Base-by-base conservation (phyloP, 805 yeast species). In the Pichia cephalocereana region DNA sequence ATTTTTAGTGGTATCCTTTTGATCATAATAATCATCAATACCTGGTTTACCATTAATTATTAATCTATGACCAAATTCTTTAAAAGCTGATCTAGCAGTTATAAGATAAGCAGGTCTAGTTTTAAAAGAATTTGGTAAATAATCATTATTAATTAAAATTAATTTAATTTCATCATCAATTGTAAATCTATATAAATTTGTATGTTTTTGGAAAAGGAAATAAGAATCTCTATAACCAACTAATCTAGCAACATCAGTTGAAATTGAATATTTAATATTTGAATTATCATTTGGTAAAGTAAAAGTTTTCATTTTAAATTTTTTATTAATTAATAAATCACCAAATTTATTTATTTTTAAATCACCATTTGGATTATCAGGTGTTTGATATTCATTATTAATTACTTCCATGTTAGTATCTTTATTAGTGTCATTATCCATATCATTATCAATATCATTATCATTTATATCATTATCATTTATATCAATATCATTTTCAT, bases 211-310 rank as follows among this genome's bases (percentile, higher is more conserved):
- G 68, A 91, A 89, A 51, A 91, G 72, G 46, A 89, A 70, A 59
- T 91, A 89, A 2, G 96, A 86, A 62, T 91, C 97, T 56, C 96
- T 76, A 68, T 89, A 86, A 4, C 97, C 98, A 52, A 91, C 88
- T 59, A 91, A 80, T 56, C 98, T 77, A 1, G 99, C 97, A 3
- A 96, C 96, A 61, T 93, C 99, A 0, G 98, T 90, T 2, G 96
- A 83, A 43, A 93, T 77, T 96, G 91, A 90, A 65, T 79, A 93
- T 49, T 82, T 71, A 54, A 82, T 74, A 19, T 80, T 77, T 9
- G 96, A 96, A 47, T 79, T 71, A 6, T 79, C 82, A 40, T 23
- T 23, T 23, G 70, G 61, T 9, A 84, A 70, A 7, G 80, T 81
- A 64, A 86, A 86, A 0, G 84, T 76, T 51, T 82, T 76, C 47